Conservation (phyloP, 1,284 basidiomycete genomes). For the Entoloma clypeatum region DNA sequence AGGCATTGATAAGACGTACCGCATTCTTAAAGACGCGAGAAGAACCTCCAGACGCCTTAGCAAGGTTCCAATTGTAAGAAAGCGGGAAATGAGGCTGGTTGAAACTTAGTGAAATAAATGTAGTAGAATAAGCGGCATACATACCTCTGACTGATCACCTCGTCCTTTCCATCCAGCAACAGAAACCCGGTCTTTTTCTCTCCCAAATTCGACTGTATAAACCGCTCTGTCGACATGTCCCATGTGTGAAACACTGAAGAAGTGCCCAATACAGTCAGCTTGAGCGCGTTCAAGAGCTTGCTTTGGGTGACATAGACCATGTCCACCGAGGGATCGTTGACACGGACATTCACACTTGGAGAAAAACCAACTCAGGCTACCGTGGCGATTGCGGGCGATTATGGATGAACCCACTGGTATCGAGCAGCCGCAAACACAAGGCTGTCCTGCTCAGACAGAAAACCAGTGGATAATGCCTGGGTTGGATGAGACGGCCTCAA, state of each 20-base stretch:
- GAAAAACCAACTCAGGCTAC: too few species aligned
- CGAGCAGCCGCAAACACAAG: constrained; percentile 48
- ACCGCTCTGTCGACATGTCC: constrained; percentile 48
- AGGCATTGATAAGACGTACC: constrained; percentile 32
- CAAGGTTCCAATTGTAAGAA: constrained; percentile 59
- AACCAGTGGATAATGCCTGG: constrained; percentile 39
- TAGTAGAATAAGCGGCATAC: constrained; percentile 8
- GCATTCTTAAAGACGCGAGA: constrained; percentile 37
- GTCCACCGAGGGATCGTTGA: constrained; percentile 35
- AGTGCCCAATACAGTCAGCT: constrained; percentile 53
- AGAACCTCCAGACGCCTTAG: constrained; percentile 62
- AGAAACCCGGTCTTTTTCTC: constrained; percentile 33
- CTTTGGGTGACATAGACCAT: constrained; percentile 41
- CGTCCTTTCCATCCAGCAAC: constrained; percentile 51
- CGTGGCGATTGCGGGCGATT: too few species aligned
- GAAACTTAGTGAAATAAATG: neutral
- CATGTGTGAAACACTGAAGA: constrained; percentile 64
- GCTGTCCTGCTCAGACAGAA: constrained; percentile 61
- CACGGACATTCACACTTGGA: constrained; percentile 43
- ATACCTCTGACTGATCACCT: constrained; percentile 53
- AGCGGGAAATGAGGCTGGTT: constrained; percentile 53
- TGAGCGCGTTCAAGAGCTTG: constrained; percentile 50
- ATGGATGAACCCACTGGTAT: constrained; percentile 45
- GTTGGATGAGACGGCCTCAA: constrained; percentile 35
- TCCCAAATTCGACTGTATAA: constrained; percentile 36